phyloP scores from a whole-genome alignment of 208 protist species.

The Trypanosoma cruzi region DNA sequence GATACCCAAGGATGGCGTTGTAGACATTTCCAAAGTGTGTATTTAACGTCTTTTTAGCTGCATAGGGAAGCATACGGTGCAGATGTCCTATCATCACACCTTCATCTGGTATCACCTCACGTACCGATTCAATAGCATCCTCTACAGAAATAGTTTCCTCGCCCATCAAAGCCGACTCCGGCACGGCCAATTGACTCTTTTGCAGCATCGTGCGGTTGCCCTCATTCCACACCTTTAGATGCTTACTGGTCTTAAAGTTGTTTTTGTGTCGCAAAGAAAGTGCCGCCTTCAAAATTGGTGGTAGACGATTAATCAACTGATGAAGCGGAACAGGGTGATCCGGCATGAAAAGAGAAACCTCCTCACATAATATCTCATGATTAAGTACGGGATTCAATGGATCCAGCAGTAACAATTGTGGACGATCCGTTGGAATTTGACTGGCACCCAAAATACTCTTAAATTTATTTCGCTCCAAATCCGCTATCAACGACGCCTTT shows the following conservation, averaged over 20 bases:
- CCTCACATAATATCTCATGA: constrained; percentile 67
- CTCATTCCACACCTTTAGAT: constrained; percentile 37
- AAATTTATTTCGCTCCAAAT: constrained; percentile 48
- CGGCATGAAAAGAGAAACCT: constrained; percentile 68
- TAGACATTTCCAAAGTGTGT: constrained; percentile 60
- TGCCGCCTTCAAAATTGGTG: constrained; percentile 70
- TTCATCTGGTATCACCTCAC: constrained; percentile 55
- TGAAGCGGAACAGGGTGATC: constrained; percentile 36
- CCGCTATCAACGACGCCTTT: constrained; percentile 52
- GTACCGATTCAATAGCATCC: constrained; percentile 70
- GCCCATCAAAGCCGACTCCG: constrained; percentile 9
- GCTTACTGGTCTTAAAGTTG: constrained; percentile 47
- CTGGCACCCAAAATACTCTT: constrained; percentile 43
- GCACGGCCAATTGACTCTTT: constrained; percentile 30
- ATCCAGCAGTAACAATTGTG: constrained; percentile 78
- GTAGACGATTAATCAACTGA: constrained; percentile 42
- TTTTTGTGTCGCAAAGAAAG: constrained; percentile 37
- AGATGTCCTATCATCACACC: constrained; percentile 62
- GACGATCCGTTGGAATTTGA: constrained; percentile 61
- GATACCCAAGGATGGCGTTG: constrained; percentile 51
- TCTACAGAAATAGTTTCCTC: constrained; percentile 44
- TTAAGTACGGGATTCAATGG: constrained; percentile 79
- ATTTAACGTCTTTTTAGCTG: constrained; percentile 40
- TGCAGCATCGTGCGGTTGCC: constrained; percentile 52
- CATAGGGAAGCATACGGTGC: constrained; percentile 41